Evolutionary conservation across 139 green algal species (phyloP), one percentile per base, ranked within the genome.

Genomic region (Closterium sp.): DNA sequence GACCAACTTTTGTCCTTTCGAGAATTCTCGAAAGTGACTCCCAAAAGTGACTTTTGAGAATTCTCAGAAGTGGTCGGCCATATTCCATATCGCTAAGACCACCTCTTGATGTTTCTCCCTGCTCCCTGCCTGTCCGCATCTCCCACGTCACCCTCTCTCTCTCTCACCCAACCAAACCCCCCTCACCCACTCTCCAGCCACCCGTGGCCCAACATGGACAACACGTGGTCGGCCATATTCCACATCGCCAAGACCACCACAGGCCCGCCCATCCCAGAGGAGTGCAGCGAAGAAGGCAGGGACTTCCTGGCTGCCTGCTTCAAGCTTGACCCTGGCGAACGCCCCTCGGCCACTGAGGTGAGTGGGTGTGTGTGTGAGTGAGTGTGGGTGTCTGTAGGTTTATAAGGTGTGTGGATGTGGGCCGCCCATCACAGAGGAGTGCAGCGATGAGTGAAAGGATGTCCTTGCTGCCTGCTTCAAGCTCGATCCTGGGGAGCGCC

Each of bases 141-240:
- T n/a, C 1, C 6, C 24, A 1, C 24, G 1, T 1, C 7, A 2
- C 27, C 1, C n/a, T 7, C 3, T 21, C 79, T 7, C n/a, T 1
- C 27, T 30, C 31, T 30, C 9, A 2, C 79, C 24, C n/a, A n/a
- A n/a, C n/a, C n/a, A n/a, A n/a, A n/a, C 24, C 9, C 79, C n/a
- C 9, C 79, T 4, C 24, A 28, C 9, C 2, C 4, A 4, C 3
- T 4, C 79, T 21, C 27, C 9, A 86, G 11, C 27, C 79, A 87
- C n/a, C 79, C 73, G 73, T 95, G 94, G 92, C 93, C 90, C n/a
- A 90, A 95, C n/a, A n/a, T n/a, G n/a, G n/a, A n/a, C n/a, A n/a
- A n/a, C n/a, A n/a, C n/a, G n/a, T n/a, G n/a, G n/a, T 91, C 91
- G 2, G 95, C 95, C 34, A 95, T 96, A n/a, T 96, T 96, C 92